Evolutionary conservation across 805 yeast genomes (phyloP).

Genomic region (Yamadazyma kitorensis): DNA sequence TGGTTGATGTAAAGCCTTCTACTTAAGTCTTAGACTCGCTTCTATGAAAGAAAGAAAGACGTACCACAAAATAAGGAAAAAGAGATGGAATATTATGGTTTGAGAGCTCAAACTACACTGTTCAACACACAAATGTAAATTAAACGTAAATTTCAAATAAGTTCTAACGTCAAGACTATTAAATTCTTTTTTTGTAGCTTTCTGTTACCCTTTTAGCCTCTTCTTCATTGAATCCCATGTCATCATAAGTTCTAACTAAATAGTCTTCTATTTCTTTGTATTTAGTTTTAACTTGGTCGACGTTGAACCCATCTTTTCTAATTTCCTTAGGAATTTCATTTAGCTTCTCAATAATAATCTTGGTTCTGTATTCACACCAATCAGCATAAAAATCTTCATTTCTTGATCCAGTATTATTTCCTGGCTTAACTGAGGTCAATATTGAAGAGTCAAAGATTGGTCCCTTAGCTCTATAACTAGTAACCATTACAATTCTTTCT

Average conservation of each 20-base stretch:
- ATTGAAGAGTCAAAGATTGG: conserved; percentile 30
- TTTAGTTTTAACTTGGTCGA: conserved; percentile 17
- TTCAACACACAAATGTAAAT: no score
- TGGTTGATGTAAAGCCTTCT: no score
- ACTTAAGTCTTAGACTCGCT: no score
- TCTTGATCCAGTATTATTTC: conserved; percentile 30
- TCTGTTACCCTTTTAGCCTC: no score
- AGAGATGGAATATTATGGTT: no score
- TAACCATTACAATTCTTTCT: conserved; percentile 42
- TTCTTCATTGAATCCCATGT: conserved; percentile 21
- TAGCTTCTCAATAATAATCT: conserved; percentile 23
- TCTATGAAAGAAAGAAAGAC: no score
- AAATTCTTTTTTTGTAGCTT: no score
- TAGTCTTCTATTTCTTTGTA: conserved; percentile 22
- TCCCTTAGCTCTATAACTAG: conserved; percentile 38
- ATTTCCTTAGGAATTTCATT: conserved; percentile 16
- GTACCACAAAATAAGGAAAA: no score
- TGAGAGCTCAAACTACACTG: no score
- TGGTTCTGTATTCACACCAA: conserved; percentile 31
- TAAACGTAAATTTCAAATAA: no score
- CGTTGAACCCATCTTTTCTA: conserved; percentile 19
- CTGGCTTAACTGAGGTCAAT: conserved; percentile 37
- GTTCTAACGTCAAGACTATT: no score
- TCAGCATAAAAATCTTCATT: conserved; percentile 34
- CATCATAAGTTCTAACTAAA: conserved; percentile 19